Evolutionary conservation across 805 yeast species (phyloP).

Genomic region (Spathaspora arborariae): DNA sequence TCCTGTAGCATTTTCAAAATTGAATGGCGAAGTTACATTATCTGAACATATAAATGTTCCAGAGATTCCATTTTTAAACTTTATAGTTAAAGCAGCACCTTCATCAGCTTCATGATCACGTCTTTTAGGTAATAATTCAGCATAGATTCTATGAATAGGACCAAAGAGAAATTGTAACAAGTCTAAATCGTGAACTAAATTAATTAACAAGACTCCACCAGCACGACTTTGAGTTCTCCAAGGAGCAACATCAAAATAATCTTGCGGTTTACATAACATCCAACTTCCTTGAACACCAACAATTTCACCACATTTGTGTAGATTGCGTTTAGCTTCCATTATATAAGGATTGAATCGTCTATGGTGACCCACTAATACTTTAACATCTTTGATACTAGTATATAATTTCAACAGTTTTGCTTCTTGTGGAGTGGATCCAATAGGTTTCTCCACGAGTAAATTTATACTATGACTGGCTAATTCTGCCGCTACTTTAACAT

Average conservation of each 20-base stretch:
- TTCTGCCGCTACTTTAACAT: slow-evolving; percentile 24
- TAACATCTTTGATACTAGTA: slow-evolving; percentile 19
- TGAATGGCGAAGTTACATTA: slow-evolving; percentile 35
- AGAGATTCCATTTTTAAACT: slow-evolving; percentile 27
- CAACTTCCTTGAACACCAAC: slow-evolving; percentile 39
- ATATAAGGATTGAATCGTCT: slow-evolving; percentile 39
- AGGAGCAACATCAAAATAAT: slow-evolving; percentile 27
- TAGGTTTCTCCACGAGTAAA: slow-evolving; percentile 36
- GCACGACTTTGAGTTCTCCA: slow-evolving; percentile 26
- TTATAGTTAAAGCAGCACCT: slow-evolving; percentile 32
- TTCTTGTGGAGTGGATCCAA: slow-evolving; percentile 27
- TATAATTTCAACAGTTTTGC: slow-evolving; percentile 25
- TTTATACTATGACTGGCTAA: slow-evolving; percentile 32
- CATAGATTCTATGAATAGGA: slow-evolving; percentile 33
- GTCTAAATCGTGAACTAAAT: slow-evolving; percentile 38
- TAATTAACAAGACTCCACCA: slow-evolving; percentile 36
- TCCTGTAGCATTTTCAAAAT: slow-evolving; percentile 37
- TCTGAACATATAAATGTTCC: slow-evolving; percentile 39
- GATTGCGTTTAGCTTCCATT: slow-evolving; percentile 27
- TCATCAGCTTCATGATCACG: slow-evolving; percentile 32
- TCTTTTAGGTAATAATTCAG: slow-evolving; percentile 29
- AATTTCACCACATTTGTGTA: slow-evolving; percentile 25
- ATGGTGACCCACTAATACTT: slow-evolving; percentile 37
- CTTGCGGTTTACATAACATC: slow-evolving; percentile 32
- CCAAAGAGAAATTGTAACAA: slow-evolving; percentile 36